Evolutionary conservation across 441 rosid genomes (phyloP).

Genomic region (Euphorbia celastroides): DNA sequence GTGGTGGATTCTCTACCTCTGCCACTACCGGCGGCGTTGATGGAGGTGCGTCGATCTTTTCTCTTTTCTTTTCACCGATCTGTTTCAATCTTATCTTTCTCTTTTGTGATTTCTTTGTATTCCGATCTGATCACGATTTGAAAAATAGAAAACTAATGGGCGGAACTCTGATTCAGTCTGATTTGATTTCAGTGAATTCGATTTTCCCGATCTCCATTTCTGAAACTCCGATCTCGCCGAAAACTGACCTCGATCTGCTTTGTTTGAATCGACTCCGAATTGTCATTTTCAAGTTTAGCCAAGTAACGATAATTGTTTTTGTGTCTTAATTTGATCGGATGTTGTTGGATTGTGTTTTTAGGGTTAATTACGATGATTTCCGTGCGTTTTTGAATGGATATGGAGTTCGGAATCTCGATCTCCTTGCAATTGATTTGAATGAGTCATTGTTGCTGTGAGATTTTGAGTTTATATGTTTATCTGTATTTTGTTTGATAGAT

Average conservation of each 20-base stretch:
- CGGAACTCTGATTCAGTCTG: too few species aligned
- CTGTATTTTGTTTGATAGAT: neutral
- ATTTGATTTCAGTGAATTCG: too few species aligned
- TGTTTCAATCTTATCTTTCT: too few species aligned
- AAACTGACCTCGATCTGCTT: too few species aligned
- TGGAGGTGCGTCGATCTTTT: too few species aligned
- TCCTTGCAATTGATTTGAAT: conserved; percentile 1
- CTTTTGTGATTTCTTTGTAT: too few species aligned
- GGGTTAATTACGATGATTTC: conserved; percentile 12
- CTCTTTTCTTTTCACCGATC: too few species aligned
- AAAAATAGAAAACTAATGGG: too few species aligned
- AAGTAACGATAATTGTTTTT: conserved; percentile 32
- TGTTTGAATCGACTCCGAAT: too few species aligned
- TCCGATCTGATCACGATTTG: too few species aligned
- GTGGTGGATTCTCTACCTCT: conserved; percentile 39
- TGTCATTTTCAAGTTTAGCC: conserved; percentile 93
- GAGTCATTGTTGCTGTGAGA: neutral
- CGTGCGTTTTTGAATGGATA: conserved; percentile 8
- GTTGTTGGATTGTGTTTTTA: neutral
- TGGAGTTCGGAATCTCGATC: conserved; percentile 5
- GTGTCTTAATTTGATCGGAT: neutral
- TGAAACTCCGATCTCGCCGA: too few species aligned
- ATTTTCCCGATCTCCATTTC: too few species aligned
- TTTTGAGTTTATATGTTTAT: neutral
- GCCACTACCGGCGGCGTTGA: conserved; percentile 21